A percentile compares a stretch with the other conserved stretches of the same genome.
Evolutionary conservation across 2,329 filamentous ascomycete genomes (phyloP).

Genomic region (Lithohypha guttulata): DNA sequence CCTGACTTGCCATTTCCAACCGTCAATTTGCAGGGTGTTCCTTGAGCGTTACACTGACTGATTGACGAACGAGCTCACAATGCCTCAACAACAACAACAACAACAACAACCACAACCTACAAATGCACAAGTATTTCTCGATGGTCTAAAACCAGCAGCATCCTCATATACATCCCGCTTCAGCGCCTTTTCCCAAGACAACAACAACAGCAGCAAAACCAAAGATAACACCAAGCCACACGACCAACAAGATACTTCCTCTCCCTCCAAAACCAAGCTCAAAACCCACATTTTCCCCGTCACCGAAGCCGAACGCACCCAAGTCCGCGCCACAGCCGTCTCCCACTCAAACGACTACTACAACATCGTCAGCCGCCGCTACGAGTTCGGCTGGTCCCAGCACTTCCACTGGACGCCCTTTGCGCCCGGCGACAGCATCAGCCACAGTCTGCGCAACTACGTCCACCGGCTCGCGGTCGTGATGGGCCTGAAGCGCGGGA

Average conservation of each 20-base stretch:
- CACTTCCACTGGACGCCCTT: constrained; percentile 23
- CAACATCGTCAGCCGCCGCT: constrained; percentile 18
- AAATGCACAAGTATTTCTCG: neutral
- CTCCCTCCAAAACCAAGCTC: neutral
- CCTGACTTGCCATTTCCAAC: too few species aligned
- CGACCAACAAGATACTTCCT: neutral
- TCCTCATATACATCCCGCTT: constrained; percentile 5
- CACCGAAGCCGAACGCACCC: neutral
- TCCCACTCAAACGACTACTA: constrained; percentile 17
- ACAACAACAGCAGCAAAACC: too few species aligned
- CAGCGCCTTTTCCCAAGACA: neutral
- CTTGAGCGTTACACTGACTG: too few species aligned
- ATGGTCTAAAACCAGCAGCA: neutral
- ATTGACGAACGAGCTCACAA: too few species aligned
- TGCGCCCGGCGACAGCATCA: constrained; percentile 16
- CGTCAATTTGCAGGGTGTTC: too few species aligned
- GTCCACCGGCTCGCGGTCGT: constrained; percentile 24
- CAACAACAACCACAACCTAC: too few species aligned
- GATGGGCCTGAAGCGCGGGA: constrained; percentile 18
- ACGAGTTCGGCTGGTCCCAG: constrained; percentile 18
- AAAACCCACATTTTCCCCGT: neutral
- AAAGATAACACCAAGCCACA: neutral
- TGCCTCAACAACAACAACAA: too few species aligned
- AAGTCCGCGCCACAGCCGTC: neutral
- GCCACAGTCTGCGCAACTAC: constrained; percentile 19